Percentiles rank a stretch among this genome's conserved stretches.
phyloP scores from a whole-genome alignment of 2,329 filamentous ascomycete species.

The Didymella glomerata region DNA sequence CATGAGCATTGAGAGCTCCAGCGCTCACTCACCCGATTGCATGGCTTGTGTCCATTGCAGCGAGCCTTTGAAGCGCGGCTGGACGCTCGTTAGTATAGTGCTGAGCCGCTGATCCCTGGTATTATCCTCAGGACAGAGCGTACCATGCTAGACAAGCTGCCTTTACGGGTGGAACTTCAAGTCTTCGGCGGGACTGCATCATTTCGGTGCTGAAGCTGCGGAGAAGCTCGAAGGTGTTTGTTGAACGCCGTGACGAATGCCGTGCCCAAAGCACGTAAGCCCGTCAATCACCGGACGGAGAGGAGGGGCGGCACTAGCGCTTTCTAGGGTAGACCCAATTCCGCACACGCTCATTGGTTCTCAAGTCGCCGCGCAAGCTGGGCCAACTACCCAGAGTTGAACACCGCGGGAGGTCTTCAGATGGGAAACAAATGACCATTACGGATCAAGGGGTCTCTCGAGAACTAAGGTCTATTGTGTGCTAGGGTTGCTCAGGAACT shows the following conservation, averaged over 20 bases:
- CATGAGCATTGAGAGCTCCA: neutral
- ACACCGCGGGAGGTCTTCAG: too few species aligned
- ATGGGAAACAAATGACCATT: too few species aligned
- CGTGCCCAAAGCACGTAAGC: conserved; percentile 3
- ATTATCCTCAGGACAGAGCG: neutral
- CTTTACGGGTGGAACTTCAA: conserved; percentile 16
- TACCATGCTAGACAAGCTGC: conserved; percentile 22
- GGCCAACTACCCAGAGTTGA: too few species aligned
- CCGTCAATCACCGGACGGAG: conserved; percentile 1
- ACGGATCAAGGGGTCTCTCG: too few species aligned
- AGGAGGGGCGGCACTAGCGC: neutral
- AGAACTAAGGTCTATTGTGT: too few species aligned
- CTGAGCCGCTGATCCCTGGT: neutral
- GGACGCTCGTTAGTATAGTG: neutral
- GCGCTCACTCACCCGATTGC: conserved; percentile 9
- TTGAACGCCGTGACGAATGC: conserved; percentile 7
- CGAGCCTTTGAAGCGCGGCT: conserved; percentile 22
- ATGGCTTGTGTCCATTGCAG: conserved; percentile 16
- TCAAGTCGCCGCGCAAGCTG: too few species aligned
- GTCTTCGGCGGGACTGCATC: conserved; percentile 12
- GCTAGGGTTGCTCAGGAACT: too few species aligned
- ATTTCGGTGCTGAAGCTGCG: neutral
- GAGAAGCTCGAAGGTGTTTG: neutral
- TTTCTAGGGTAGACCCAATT: neutral
- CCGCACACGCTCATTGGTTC: too few species aligned